phyloP scores from a whole-genome alignment of 1,284 basidiomycete species.

The Pascua guehoae region DNA sequence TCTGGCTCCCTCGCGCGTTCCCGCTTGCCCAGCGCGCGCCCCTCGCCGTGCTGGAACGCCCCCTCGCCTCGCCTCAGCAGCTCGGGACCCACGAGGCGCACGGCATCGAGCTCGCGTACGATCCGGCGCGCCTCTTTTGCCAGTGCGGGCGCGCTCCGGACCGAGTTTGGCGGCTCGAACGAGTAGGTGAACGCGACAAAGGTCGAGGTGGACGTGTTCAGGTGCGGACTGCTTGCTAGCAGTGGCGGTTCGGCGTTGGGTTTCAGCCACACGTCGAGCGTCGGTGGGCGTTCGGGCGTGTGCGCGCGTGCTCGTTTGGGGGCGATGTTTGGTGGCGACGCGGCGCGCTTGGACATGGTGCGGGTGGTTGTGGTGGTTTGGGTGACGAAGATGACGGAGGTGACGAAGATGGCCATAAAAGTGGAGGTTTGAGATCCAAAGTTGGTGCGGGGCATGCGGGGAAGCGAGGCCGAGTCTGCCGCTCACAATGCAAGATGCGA shows the following conservation, averaged over 20 bases:
- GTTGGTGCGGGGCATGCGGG: too few species aligned
- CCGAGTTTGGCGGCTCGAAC: conserved; percentile 27
- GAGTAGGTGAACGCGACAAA: conserved; percentile 36
- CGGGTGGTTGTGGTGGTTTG: background rate
- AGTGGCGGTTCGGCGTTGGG: conserved; percentile 26
- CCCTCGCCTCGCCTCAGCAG: conserved; percentile 29
- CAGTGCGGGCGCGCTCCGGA: conserved; percentile 21
- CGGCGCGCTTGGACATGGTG: conserved; percentile 5
- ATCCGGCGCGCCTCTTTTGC: conserved; percentile 34
- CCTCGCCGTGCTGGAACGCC: conserved; percentile 35
- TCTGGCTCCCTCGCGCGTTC: conserved; percentile 41
- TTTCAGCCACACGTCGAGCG: conserved; percentile 41
- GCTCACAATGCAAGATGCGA: too few species aligned
- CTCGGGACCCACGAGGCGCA: conserved; percentile 25
- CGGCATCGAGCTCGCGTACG: conserved; percentile 38
- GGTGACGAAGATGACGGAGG: background rate
- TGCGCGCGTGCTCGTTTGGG: conserved; percentile 14
- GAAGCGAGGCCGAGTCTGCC: too few species aligned
- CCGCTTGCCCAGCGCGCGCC: conserved; percentile 17
- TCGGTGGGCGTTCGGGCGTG: conserved; percentile 6
- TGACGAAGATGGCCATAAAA: too few species aligned
- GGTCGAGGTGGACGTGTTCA: conserved; percentile 36
- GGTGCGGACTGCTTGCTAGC: conserved; percentile 30
- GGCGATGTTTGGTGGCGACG: background rate
- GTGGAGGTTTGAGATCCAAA: too few species aligned